These are phyloP conservation scores for Trichoderma polysporum DNA, from an alignment of 2,329 filamentous ascomycete genomes.

Conservation along the genomic window DNA sequence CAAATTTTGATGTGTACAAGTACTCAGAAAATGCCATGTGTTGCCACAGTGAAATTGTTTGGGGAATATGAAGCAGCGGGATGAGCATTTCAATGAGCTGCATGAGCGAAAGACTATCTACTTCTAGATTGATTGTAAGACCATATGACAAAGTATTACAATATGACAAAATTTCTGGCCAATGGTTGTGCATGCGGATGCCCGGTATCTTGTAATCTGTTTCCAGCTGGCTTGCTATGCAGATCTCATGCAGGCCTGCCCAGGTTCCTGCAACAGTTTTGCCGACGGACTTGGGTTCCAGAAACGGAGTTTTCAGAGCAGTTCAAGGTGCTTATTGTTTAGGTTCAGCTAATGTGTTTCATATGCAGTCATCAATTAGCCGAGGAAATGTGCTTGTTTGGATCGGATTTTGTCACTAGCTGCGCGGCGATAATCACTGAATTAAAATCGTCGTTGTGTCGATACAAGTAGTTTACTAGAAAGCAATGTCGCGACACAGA, in stretches of 20 bases:
- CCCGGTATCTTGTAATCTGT: neutral
- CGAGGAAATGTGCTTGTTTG: no score
- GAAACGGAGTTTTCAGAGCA: neutral
- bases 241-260: neutral
- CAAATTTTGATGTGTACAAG: no score
- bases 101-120: neutral
- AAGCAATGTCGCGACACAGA: neutral
- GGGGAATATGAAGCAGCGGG: no score
- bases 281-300: neutral
- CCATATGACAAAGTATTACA: neutral
- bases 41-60: no score
- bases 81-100: neutral
- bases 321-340: neutral
- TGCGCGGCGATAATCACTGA: no score
- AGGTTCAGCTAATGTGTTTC: neutral
- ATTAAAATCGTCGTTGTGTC: no score
- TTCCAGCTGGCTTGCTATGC: neutral
- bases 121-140: neutral
- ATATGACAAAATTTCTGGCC: neutral
- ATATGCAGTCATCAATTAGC: neutral
- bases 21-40: no score
- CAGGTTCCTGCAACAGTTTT: neutral
- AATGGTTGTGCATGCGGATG: neutral
- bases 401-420: no score
- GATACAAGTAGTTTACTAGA: no score